Conservation (phyloP, 169 alveolate genomes). For the Eimeria mitis region DNA sequence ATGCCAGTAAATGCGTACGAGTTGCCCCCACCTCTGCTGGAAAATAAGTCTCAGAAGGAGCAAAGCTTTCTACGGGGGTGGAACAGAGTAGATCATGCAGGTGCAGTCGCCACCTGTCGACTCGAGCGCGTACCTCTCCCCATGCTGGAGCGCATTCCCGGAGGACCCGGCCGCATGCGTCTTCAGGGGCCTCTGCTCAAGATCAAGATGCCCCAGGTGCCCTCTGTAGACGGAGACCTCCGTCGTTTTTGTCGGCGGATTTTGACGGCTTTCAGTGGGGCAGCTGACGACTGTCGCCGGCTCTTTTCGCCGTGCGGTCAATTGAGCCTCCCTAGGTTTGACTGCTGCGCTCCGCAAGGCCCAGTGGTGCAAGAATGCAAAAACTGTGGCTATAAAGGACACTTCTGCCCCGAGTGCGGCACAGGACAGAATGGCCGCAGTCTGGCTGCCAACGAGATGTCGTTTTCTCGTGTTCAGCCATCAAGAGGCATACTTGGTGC, state of each 20-base stretch:
- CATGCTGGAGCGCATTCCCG: constrained; percentile 66
- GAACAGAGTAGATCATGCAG: constrained; percentile 62
- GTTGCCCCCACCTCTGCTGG: constrained; percentile 46
- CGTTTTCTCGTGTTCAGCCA: constrained; percentile 36
- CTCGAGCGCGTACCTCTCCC: constrained; percentile 69
- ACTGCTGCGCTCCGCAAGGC: constrained; percentile 47
- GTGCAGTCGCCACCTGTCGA: constrained; percentile 67
- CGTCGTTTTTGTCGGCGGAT: constrained; percentile 47
- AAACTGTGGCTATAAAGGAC: constrained; percentile 62
- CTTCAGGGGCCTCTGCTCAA: constrained; percentile 44
- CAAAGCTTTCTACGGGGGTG: constrained; percentile 26
- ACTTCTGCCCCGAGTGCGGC: constrained; percentile 69
- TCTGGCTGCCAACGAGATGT: constrained; percentile 1
- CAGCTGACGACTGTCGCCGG: constrained; percentile 71
- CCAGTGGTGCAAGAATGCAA: constrained; percentile 49
- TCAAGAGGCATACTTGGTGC: constrained; percentile 59
- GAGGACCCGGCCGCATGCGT: constrained; percentile 7
- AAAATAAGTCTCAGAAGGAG: constrained; percentile 7
- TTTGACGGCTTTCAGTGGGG: constrained; percentile 49
- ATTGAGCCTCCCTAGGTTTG: constrained; percentile 32
- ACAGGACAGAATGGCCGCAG: constrained; percentile 19
- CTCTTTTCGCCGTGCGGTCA: constrained; percentile 41
- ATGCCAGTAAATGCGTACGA: constrained; percentile 20
- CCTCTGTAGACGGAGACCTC: constrained; percentile 58
- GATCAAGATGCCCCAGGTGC: constrained; percentile 32